These are phyloP conservation scores for Diaporthe citriasiana DNA, from an alignment of 2,329 filamentous ascomycete genomes.

Conservation along the genomic window DNA sequence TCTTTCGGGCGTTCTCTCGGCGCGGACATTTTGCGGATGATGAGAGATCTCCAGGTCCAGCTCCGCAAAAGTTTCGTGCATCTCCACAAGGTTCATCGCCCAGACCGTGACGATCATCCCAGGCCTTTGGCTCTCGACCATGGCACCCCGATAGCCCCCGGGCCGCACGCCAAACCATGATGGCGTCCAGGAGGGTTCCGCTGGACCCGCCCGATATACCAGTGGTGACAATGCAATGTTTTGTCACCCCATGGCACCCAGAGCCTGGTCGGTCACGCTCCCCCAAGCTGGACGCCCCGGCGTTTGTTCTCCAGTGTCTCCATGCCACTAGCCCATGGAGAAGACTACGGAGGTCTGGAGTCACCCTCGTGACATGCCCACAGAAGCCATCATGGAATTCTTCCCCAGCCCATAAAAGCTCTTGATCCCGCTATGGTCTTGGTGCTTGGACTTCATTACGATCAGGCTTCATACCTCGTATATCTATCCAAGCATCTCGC, in stretches of 20 bases:
- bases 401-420: constrained; percentile 40
- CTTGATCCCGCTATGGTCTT: constrained; percentile 17
- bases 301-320: constrained; percentile 40
- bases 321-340: constrained; percentile 38
- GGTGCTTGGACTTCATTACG: constrained; percentile 31
- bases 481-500: constrained; percentile 19
- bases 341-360: constrained; percentile 44
- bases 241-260: constrained; percentile 42
- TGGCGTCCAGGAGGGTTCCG: constrained; percentile 39
- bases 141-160: constrained; percentile 13
- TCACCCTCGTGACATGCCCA: constrained; percentile 40
- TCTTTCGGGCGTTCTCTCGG: constrained; percentile 43
- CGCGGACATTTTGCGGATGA: constrained; percentile 36
- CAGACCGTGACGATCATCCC: constrained; percentile 41
- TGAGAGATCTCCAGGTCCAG: constrained; percentile 40
- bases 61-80: constrained; percentile 38
- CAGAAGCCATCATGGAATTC: constrained; percentile 39
- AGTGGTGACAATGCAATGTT: constrained; percentile 39
- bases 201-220: constrained; percentile 28
- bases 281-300: constrained; percentile 35
- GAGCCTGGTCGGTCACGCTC: constrained; percentile 38
- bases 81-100: constrained; percentile 41
- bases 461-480: constrained; percentile 39
- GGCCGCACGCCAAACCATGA: constrained; percentile 27
- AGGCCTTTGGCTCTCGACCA: constrained; percentile 27